phyloP scores from a whole-genome alignment of 2,329 filamentous ascomycete genomes.

The Arthrocladium fulminans region DNA sequence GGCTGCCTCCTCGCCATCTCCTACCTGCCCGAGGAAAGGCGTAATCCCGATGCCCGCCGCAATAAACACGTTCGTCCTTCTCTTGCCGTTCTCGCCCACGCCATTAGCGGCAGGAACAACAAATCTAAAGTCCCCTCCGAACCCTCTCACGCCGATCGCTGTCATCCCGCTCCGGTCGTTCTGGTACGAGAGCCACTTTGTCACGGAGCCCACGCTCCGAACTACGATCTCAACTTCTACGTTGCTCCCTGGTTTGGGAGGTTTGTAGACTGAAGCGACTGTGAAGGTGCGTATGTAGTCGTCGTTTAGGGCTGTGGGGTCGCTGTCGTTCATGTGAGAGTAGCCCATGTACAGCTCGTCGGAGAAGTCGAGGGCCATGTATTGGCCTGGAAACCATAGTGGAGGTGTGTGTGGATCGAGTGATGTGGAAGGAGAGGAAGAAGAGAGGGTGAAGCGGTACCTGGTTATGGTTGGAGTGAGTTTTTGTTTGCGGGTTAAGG shows the following conservation, averaged over 20 bases:
- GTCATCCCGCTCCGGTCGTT: slow-evolving; percentile 45
- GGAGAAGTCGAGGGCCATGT: slow-evolving; percentile 66
- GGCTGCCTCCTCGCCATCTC: slow-evolving; percentile 22
- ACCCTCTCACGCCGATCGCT: slow-evolving; percentile 60
- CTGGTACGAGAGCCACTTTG: slow-evolving; percentile 53
- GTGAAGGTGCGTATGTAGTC: slow-evolving; percentile 80
- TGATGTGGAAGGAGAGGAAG: slow-evolving; percentile 26
- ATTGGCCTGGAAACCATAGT: slow-evolving; percentile 61
- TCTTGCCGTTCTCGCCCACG: slow-evolving; percentile 24
- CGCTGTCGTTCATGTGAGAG: slow-evolving; percentile 73
- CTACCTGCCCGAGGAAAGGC: slow-evolving; percentile 61
- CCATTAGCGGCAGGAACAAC: slow-evolving; percentile 4
- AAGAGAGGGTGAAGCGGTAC: slow-evolving; percentile 48
- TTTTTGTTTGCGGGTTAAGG: slow-evolving; percentile 47
- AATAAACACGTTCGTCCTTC: slow-evolving; percentile 50
- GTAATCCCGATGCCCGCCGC: slow-evolving; percentile 79
- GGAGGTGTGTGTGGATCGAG: slow-evolving; percentile 17
- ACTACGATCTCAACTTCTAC: slow-evolving; percentile 63
- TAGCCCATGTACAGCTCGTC: slow-evolving; percentile 64
- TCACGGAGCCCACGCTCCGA: slow-evolving; percentile 60
- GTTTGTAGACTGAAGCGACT: slow-evolving; percentile 48
- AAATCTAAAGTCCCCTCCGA: slow-evolving; percentile 58
- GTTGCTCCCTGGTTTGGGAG: slow-evolving; percentile 28
- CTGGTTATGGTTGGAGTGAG: slow-evolving; percentile 60
- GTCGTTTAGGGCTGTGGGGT: slow-evolving; percentile 72